These are phyloP conservation scores for Thermochaetoides dissita DNA, from an alignment of 2,329 filamentous ascomycete species.

Conservation along the genomic window DNA sequence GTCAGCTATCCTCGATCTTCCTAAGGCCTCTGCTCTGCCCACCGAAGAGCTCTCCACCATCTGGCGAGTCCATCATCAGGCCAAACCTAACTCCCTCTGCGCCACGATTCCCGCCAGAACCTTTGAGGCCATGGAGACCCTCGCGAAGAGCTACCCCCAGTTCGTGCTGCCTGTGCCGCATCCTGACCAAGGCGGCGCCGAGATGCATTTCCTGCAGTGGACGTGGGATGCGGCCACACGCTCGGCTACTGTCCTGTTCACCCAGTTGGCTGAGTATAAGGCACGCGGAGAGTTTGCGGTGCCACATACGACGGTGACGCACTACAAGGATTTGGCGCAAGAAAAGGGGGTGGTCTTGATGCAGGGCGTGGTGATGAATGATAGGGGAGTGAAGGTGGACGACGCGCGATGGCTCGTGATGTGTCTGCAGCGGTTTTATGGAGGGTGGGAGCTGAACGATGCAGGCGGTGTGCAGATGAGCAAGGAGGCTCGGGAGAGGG, in stretches of 20 bases:
- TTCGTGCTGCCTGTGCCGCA: slow-evolving; percentile 83
- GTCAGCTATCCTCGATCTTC: slow-evolving; percentile 54
- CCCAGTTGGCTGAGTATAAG: slow-evolving; percentile 87
- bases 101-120: slow-evolving; percentile 62
- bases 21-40: slow-evolving; percentile 60
- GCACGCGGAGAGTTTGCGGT: slow-evolving; percentile 74
- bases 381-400: slow-evolving; percentile 59
- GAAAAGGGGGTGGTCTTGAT: slow-evolving; percentile 71
- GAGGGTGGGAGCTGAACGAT: slow-evolving; percentile 37
- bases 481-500: slow-evolving; percentile 32
- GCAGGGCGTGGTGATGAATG: slow-evolving; percentile 66
- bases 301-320: slow-evolving; percentile 87
- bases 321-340: slow-evolving; percentile 67
- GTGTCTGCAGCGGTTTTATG: slow-evolving; percentile 90
- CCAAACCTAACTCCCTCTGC: slow-evolving; percentile 61
- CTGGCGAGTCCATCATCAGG: slow-evolving; percentile 79
- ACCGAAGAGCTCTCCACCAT: slow-evolving; percentile 71
- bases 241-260: slow-evolving; percentile 74
- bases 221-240: slow-evolving; percentile 58
- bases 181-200: slow-evolving; percentile 55
- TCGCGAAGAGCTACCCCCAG: slow-evolving; percentile 63
- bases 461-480: slow-evolving; percentile 18
- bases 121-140: slow-evolving; percentile 58
- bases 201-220: slow-evolving; percentile 96
- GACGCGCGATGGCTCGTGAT: slow-evolving; percentile 85